phyloP scores from a whole-genome alignment of 371 early-diverging fungal species.

The Entomophthora muscae region DNA sequence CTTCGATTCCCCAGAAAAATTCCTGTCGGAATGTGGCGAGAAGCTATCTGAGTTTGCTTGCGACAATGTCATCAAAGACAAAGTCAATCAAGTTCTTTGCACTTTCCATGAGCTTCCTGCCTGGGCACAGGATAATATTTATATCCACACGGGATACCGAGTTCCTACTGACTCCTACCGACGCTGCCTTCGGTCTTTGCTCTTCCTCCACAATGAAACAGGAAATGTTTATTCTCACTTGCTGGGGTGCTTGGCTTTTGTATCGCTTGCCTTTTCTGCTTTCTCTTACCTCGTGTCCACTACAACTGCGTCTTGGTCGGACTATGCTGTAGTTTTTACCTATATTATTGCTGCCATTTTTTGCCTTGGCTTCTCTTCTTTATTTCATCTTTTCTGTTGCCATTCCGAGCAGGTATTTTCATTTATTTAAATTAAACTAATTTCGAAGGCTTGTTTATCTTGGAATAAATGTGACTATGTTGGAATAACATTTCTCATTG shows the following conservation, averaged over 20 bases:
- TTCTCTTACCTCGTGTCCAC: constrained; percentile 2
- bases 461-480: constrained; percentile 86
- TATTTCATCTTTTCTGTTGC: constrained; percentile 72
- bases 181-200: constrained; percentile 48
- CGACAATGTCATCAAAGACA: too few species aligned
- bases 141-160: constrained; percentile 61
- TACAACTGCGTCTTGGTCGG: constrained; percentile 23
- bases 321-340: constrained; percentile 39
- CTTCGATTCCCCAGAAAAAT: too few species aligned
- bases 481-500: constrained; percentile 71
- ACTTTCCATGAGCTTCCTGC: constrained; percentile 36
- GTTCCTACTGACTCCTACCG: constrained; percentile 46
- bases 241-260: constrained; percentile 2
- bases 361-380: constrained; percentile 62
- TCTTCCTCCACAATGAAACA: constrained; percentile 77
- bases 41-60: too few species aligned
- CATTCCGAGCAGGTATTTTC: constrained; percentile 54
- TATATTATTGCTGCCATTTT: constrained; percentile 49
- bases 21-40: too few species aligned
- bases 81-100: constrained; percentile 9
- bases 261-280: neutral
- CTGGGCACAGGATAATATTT: constrained; percentile 58
- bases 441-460: constrained; percentile 16
- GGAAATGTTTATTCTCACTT: constrained; percentile 21
- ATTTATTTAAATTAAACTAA: constrained; percentile 25